A percentile compares a stretch with the other conserved stretches of the same genome.
Conservation (phyloP, 2,329 filamentous ascomycete genomes). For the Ploettnerulaceae sp. region DNA sequence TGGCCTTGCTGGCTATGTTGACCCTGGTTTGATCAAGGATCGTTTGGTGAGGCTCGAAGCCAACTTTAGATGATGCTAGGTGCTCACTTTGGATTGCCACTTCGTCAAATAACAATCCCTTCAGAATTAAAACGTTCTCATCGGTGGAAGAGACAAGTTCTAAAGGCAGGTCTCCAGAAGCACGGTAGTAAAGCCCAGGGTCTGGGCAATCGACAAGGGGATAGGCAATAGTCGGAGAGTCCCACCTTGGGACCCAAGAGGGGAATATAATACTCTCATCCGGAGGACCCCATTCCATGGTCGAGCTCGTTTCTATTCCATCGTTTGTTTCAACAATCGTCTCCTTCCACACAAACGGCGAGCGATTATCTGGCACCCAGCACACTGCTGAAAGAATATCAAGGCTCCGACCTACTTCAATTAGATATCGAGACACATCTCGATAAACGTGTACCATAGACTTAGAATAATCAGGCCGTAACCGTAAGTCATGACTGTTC, state of each 20-base stretch:
- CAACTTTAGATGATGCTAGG: not conserved
- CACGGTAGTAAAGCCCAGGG: not conserved
- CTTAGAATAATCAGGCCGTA: not conserved
- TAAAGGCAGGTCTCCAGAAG: not conserved
- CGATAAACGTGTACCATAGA: not conserved
- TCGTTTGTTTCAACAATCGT: not conserved
- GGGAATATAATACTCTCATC: conserved; percentile 5
- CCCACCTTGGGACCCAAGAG: conserved; percentile 16
- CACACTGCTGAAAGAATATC: conserved; percentile 1
- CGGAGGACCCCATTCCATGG: not conserved
- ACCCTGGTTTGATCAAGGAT: not conserved
- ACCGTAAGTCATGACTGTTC: not conserved
- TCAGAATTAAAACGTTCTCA: not conserved
- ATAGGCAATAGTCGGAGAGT: conserved; percentile 1
- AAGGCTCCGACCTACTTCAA: not conserved
- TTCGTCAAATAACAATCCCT: not conserved
- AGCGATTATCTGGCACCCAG: conserved; percentile 1
- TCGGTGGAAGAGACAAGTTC: not conserved
- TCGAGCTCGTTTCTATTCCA: not conserved
- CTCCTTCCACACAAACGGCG: not conserved
- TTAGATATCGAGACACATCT: not conserved
- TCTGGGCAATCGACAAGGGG: not conserved
- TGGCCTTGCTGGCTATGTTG: not conserved
- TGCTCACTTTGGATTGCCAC: not conserved
- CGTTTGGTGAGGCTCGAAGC: not conserved